These are phyloP conservation scores for Solanum appendiculatum DNA, from an alignment of 257 asterid genomes.

Conservation along the genomic window DNA sequence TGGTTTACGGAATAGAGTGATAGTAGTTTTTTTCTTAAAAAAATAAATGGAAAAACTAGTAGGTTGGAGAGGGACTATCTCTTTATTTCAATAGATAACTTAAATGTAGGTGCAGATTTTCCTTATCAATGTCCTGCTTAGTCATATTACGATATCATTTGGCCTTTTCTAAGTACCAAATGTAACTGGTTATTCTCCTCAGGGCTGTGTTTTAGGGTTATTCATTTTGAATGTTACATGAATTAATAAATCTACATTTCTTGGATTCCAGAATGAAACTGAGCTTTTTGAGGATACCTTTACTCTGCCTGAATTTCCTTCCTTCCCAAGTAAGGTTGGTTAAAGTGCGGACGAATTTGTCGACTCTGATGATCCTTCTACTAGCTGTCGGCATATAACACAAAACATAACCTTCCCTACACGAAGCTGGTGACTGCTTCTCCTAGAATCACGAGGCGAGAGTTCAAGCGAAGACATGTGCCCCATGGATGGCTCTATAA, in stretches of 20 bases:
- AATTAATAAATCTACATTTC: background rate
- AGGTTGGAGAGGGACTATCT: background rate
- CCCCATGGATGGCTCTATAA: constrained; percentile 76
- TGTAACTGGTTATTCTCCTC: background rate
- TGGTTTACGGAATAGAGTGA: background rate
- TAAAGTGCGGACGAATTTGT: constrained; percentile 92
- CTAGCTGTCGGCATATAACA: constrained; percentile 37
- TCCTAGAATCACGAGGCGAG: constrained; percentile 43
- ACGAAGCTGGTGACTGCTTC: constrained; percentile 45
- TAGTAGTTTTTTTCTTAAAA: background rate
- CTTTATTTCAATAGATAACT: background rate
- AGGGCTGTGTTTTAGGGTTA: background rate
- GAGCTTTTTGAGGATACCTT: constrained; percentile 84
- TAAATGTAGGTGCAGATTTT: background rate
- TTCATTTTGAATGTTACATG: background rate
- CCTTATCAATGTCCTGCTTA: background rate
- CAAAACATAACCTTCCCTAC: constrained; percentile 40
- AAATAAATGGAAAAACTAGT: background rate
- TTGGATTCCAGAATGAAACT: constrained; percentile 65
- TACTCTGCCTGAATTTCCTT: constrained; percentile 70
- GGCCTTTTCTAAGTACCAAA: background rate
- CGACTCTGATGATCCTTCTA: constrained; percentile 78
- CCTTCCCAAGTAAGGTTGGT: constrained; percentile 78
- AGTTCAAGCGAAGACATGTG: constrained; percentile 40
- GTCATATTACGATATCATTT: background rate